A percentile compares a stretch with the other conserved stretches of the same genome.
These are phyloP conservation scores for Stygiomarasmius scandens DNA, from an alignment of 1,284 basidiomycete species.

Conservation along the genomic window DNA sequence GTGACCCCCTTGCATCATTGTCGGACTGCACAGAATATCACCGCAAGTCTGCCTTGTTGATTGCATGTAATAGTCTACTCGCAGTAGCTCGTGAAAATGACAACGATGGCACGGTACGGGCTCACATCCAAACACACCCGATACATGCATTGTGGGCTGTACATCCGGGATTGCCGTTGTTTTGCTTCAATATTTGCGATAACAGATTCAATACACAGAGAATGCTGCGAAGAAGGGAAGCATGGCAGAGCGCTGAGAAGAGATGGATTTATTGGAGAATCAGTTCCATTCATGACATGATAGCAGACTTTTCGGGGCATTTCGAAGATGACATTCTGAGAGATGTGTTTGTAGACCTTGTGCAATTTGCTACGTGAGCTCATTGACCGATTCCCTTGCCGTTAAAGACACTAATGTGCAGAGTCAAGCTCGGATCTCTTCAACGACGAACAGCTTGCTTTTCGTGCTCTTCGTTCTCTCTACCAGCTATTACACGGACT, in stretches of 20 bases:
- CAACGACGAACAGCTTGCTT: not conserved
- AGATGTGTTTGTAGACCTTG: slow-evolving; percentile 3
- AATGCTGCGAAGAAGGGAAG: not conserved
- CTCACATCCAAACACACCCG: not conserved
- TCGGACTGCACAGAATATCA: not conserved
- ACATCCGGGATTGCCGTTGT: not conserved
- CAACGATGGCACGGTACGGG: not conserved
- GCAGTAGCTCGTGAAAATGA: not conserved
- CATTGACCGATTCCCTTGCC: not conserved
- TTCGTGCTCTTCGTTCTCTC: slow-evolving; percentile 5
- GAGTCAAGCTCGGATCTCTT: not conserved
- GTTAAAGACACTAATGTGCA: not conserved
- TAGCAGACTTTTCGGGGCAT: not conserved
- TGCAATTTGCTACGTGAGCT: slow-evolving; percentile 6
- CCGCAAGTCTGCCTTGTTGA: not conserved
- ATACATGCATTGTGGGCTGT: not conserved
- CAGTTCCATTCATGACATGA: slow-evolving; percentile 8
- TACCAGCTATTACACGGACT: not conserved
- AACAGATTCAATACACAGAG: not conserved
- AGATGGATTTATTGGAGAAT: slow-evolving; percentile 7
- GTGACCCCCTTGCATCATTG: not conserved
- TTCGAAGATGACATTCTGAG: not conserved
- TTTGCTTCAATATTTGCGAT: not conserved
- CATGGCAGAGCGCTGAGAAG: not conserved
- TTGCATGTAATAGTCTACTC: slow-evolving; percentile 5